Base-by-base conservation (phyloP, 2,329 filamentous ascomycete species). In the Apiospora aurea region DNA sequence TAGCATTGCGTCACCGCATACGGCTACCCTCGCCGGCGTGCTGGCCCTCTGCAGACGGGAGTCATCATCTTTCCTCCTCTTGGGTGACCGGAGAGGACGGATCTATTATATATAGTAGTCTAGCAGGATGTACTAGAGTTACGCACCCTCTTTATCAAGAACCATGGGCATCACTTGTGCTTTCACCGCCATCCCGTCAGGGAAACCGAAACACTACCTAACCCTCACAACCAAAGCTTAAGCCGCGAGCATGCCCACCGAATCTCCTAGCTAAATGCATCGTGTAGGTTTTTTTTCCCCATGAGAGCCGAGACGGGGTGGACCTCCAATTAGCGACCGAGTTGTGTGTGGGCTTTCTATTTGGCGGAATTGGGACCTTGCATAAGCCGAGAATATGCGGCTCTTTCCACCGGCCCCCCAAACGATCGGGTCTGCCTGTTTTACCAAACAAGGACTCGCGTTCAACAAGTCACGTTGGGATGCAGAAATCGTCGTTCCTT, bases 371-470 rank as follows among this genome's bases (percentile, higher is more conserved):
- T 73, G 51, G 57, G 57, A 41, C 57, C 47, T 47, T 41, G 43
- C 61, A 69, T 73, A 71, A 73, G 72, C 72, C 72, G 72, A 71
- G 51, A 69, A 70, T 73, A 73, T 69, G 72, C 72, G 72, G 67
- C 67, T 69, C 72, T 73, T 73, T 73, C 72, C 72, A 73, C 57
- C 72, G 71, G 72, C 70, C 72, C 46, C 46, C 69, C 41, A 68
- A 26, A 68, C n/a, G 2, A 64, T 41, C 29, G 57, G 57, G 10
- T 64, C n/a, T 38, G 16, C 53, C 53, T 61, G 53, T 29, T 61
- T 61, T 61, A 4, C 29, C 29, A 61, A 61, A 38, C 29, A 61
- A 21, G 29, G 53, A 38, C 29, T 61, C 53, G 53, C 53, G 53
- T 29, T 29, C 53, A 64, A 64, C 7, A 41, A 64, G 57, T 64